A percentile compares a stretch with the other conserved stretches of the same genome.
These are phyloP conservation scores for Tripterygium wilfordii DNA, from an alignment of 177 flowering plant species.

Conservation along the genomic window DNA sequence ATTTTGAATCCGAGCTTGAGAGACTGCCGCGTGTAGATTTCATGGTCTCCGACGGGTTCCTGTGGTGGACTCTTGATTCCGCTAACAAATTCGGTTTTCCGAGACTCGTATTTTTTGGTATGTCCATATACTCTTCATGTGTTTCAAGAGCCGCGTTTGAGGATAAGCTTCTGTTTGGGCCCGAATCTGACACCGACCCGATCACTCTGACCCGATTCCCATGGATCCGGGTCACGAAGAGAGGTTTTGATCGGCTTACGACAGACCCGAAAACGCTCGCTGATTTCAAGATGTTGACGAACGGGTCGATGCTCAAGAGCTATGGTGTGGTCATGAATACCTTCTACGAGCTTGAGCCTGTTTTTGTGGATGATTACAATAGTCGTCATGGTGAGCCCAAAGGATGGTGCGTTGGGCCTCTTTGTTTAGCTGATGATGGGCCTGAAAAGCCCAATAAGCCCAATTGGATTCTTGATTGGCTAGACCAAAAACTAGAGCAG, in stretches of 20 bases:
- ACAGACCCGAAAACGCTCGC: background rate
- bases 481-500: constrained; percentile 27
- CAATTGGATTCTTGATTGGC: constrained; percentile 35
- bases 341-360: background rate
- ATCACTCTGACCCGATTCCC: constrained; percentile 33
- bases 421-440: constrained; percentile 23
- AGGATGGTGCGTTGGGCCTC: constrained; percentile 42
- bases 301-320: background rate
- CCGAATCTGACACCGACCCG: constrained; percentile 21
- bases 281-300: background rate
- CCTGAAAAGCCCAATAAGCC: constrained; percentile 7
- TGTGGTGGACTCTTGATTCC: constrained; percentile 45
- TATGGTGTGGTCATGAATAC: background rate
- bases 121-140: constrained; percentile 16
- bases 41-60: constrained; percentile 54
- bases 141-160: background rate
- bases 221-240: constrained; percentile 31
- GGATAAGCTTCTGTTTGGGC: background rate
- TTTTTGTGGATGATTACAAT: constrained; percentile 14
- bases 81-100: constrained; percentile 36
- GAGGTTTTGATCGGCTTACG: constrained; percentile 20
- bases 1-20: constrained; percentile 30
- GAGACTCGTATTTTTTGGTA: constrained; percentile 32
- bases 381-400: constrained; percentile 9
- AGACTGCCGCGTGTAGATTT: constrained; percentile 19